These are phyloP conservation scores for Neurospora africana DNA, from an alignment of 495 filamentous ascomycete genomes.

Conservation along the genomic window DNA sequence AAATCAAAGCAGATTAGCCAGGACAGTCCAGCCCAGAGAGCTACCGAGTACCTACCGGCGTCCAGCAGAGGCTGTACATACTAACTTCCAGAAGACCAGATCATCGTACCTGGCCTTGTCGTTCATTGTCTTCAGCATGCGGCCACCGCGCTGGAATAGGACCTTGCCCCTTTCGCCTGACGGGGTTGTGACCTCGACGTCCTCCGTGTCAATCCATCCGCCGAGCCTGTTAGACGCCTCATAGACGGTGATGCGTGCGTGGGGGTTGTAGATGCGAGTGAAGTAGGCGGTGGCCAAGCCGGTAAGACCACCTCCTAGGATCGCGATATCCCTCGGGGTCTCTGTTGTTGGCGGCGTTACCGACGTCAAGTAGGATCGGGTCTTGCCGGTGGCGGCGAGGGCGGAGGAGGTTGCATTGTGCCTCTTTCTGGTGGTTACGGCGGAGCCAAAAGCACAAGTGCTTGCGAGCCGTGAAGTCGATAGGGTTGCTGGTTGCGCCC, in stretches of 20 bases:
- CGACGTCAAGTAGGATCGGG: conserved; percentile 5
- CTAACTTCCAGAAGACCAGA: conserved; percentile 33
- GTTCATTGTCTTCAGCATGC: conserved; percentile 53
- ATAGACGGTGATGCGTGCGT: conserved; percentile 59
- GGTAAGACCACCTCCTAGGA: conserved; percentile 84
- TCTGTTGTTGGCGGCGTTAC: not conserved
- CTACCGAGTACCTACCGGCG: not conserved
- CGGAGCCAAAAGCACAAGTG: not conserved
- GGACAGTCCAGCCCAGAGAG: not conserved
- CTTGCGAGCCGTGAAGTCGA: not conserved
- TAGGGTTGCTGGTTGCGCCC: not conserved
- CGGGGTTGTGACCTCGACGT: conserved; percentile 39
- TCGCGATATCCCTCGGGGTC: conserved; percentile 45
- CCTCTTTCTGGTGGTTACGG: not conserved
- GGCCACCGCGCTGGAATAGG: conserved; percentile 75
- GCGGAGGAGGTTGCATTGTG: not conserved
- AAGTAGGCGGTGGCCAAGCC: conserved; percentile 76
- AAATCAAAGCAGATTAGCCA: not conserved
- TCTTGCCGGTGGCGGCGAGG: not conserved
- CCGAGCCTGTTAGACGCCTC: conserved; percentile 61
- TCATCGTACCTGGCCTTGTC: conserved; percentile 24
- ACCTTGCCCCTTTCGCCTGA: conserved; percentile 43
- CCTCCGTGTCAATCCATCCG: conserved; percentile 72
- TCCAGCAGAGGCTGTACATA: conserved; percentile 13
- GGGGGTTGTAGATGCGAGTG: conserved; percentile 47